Conservation (phyloP, 306 rosid genomes). For the Pyrus betulifolia region DNA sequence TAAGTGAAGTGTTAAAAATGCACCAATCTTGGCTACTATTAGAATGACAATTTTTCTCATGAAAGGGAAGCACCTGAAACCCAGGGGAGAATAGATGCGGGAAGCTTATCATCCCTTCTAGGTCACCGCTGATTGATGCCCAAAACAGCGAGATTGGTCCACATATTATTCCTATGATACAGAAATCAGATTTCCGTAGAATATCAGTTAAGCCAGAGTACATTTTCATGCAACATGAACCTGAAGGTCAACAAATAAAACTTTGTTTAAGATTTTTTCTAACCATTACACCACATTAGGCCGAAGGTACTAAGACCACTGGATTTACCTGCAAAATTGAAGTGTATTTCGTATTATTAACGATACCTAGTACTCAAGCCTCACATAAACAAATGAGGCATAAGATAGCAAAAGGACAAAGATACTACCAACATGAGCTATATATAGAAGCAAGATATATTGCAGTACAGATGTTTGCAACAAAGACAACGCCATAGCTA, state of each 20-base stretch:
- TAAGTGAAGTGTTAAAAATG: background rate
- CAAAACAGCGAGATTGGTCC: constrained; percentile 64
- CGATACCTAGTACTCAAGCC: background rate
- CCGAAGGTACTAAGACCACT: constrained; percentile 76
- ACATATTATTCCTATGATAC: constrained; percentile 45
- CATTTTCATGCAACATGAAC: background rate
- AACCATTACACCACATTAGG: constrained; percentile 87
- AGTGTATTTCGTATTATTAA: background rate
- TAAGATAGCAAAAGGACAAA: constrained; percentile 2
- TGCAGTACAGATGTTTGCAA: constrained; percentile 63
- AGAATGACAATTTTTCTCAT: background rate
- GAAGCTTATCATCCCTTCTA: constrained; percentile 42
- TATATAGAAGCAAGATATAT: constrained; percentile 53
- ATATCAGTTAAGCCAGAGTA: background rate
- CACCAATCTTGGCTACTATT: background rate
- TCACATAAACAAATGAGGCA: constrained; percentile 7
- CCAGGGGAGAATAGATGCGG: constrained; percentile 43
- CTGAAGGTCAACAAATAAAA: background rate
- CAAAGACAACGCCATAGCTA: constrained; percentile 45
- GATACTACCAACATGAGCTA: constrained; percentile 50
- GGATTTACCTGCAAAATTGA: constrained; percentile 47
- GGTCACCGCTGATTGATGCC: constrained; percentile 53
- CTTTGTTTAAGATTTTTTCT: constrained; percentile 10
- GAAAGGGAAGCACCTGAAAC: constrained; percentile 55
- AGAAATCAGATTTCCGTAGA: constrained; percentile 1